Percentiles rank a stretch among this genome's conserved stretches.
phyloP scores from a whole-genome alignment of 805 yeast genomes.

The Vanderwaltozyma polyspora region DNA sequence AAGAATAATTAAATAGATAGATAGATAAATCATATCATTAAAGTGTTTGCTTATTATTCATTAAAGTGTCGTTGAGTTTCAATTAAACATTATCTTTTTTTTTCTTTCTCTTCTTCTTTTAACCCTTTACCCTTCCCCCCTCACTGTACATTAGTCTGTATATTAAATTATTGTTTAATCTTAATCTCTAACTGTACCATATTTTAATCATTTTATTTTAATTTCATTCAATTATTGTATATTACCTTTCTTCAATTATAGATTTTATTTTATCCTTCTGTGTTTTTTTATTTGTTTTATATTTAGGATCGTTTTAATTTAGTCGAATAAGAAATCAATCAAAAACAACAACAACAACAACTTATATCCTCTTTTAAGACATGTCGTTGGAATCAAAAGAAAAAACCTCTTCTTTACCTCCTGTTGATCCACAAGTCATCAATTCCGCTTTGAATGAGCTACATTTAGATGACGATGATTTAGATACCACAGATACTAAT shows the following conservation, averaged over 20 bases:
- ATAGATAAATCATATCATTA: too few relatives aligned
- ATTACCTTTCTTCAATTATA: background rate
- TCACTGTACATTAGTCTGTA: conserved; percentile 1
- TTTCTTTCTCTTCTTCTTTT: too few relatives aligned
- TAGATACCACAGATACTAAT: conserved; percentile 2
- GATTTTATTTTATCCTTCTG: background rate
- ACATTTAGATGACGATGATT: conserved; percentile 19
- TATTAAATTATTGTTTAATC: too few relatives aligned
- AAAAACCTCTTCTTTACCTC: conserved; percentile 3
- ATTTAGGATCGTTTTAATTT: background rate
- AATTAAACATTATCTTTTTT: background rate
- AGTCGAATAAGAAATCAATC: too few relatives aligned
- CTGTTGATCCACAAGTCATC: conserved; percentile 20
- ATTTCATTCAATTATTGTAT: background rate
- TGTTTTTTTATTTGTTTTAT: background rate
- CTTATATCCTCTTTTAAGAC: too few relatives aligned
- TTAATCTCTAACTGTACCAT: background rate
- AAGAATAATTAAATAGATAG: too few relatives aligned
- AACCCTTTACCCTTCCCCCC: too few relatives aligned
- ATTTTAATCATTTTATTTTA: background rate
- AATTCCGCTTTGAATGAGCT: conserved; percentile 25
- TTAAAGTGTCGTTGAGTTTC: too few relatives aligned
- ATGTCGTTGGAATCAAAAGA: conserved; percentile 3
- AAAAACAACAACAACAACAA: too few relatives aligned
- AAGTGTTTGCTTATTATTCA: too few relatives aligned